Evolutionary conservation across 768 basidiomycete genomes (phyloP).

Genomic region (Clitopilus passeckerianus): DNA sequence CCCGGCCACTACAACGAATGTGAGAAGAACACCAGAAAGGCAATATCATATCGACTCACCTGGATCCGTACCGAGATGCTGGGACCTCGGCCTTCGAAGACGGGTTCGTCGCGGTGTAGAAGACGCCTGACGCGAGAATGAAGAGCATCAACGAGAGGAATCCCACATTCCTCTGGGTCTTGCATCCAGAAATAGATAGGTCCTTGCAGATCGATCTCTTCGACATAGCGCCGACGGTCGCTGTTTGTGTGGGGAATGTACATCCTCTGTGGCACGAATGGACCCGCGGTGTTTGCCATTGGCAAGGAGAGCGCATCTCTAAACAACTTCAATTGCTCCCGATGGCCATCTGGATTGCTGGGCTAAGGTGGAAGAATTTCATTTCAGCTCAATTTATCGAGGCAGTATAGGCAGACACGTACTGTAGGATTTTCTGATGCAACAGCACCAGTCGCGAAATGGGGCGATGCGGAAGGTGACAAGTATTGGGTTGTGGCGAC

Average conservation of each 20-base stretch:
- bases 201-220: slow-evolving; percentile 55
- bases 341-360: slow-evolving; percentile 29
- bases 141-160: slow-evolving; percentile 59
- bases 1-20: slow-evolving; percentile 63
- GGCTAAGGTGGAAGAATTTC: slow-evolving; percentile 7
- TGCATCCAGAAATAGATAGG: slow-evolving; percentile 62
- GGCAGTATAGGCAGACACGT: not conserved
- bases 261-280: slow-evolving; percentile 66
- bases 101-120: slow-evolving; percentile 52
- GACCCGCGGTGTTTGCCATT: slow-evolving; percentile 26
- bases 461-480: not conserved
- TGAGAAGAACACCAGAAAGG: slow-evolving; percentile 3
- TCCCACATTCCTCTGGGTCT: slow-evolving; percentile 52
- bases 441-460: not conserved
- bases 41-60: slow-evolving; percentile 31
- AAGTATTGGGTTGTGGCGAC: not conserved
- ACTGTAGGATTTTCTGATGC: not conserved
- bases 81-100: slow-evolving; percentile 71
- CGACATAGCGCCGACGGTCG: slow-evolving; percentile 73
- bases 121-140: slow-evolving; percentile 55
- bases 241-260: slow-evolving; percentile 77
- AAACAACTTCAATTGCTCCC: slow-evolving; percentile 42
- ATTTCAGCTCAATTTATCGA: too few relatives aligned
- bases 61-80: slow-evolving; percentile 78
- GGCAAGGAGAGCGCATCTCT: slow-evolving; percentile 34